A percentile compares a stretch with the other conserved stretches of the same genome.
These are phyloP conservation scores for Cladosporium sp. DNA, from an alignment of 2,329 filamentous ascomycete genomes.

Conservation along the genomic window DNA sequence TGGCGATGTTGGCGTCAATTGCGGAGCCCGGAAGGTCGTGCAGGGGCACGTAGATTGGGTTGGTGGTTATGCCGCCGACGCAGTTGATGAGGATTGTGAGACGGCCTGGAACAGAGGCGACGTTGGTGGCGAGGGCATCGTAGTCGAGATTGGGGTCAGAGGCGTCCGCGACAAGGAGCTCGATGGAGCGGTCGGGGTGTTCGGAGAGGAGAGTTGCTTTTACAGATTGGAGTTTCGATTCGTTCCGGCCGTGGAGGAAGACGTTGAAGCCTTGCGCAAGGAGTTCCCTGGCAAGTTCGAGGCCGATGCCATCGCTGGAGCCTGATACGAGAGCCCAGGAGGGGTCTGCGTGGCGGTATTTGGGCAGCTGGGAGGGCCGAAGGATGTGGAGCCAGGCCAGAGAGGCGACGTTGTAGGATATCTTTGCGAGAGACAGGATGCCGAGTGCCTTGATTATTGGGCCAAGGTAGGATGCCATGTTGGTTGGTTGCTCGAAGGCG, in stretches of 20 bases:
- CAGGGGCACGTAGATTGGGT: slow-evolving; percentile 33
- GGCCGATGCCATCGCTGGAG: slow-evolving; percentile 51
- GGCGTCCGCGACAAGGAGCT: slow-evolving; percentile 42
- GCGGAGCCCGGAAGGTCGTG: slow-evolving; percentile 32
- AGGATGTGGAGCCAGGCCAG: slow-evolving; percentile 22
- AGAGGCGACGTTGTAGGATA: slow-evolving; percentile 14
- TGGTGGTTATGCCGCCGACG: slow-evolving; percentile 39
- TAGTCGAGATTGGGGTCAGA: slow-evolving; percentile 23
- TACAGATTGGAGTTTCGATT: slow-evolving; percentile 41
- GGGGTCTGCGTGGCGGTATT: slow-evolving; percentile 14
- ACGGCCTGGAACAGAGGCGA: slow-evolving; percentile 29
- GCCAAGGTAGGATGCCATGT: neutral
- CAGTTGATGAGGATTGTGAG: slow-evolving; percentile 54
- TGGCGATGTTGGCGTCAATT: slow-evolving; percentile 39
- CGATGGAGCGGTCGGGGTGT: slow-evolving; percentile 37
- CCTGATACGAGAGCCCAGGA: slow-evolving; percentile 49
- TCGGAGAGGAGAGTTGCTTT: slow-evolving; percentile 33
- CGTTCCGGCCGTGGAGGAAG: slow-evolving; percentile 52
- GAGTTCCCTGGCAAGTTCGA: slow-evolving; percentile 47
- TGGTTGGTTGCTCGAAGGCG: neutral
- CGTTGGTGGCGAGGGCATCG: slow-evolving; percentile 16
- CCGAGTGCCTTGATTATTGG: neutral
- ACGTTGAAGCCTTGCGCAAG: slow-evolving; percentile 49
- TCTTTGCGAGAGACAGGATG: neutral
- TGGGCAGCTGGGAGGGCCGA: slow-evolving; percentile 13